These are phyloP conservation scores for Yamadazyma olivae DNA, from an alignment of 805 yeast genomes.

Conservation along the genomic window DNA sequence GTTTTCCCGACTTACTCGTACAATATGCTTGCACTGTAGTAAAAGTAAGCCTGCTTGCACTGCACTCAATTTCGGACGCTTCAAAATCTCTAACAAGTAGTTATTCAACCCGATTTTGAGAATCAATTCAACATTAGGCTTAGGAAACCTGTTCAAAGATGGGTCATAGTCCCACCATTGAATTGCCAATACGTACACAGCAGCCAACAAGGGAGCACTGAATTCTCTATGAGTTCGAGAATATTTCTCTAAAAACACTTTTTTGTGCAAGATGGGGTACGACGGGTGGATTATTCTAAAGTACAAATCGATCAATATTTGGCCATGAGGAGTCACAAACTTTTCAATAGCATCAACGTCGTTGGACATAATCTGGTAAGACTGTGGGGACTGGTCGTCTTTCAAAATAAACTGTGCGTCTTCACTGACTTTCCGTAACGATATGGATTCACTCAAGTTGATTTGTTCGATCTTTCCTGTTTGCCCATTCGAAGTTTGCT, in stretches of 20 bases:
- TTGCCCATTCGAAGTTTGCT: conserved; percentile 5
- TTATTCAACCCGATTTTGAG: conserved; percentile 55
- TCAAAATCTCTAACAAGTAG: conserved; percentile 71
- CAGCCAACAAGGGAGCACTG: conserved; percentile 86
- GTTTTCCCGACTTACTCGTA: conserved; percentile 16
- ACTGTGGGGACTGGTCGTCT: conserved; percentile 74
- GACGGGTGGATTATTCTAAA: conserved; percentile 87
- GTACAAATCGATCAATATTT: conserved; percentile 71
- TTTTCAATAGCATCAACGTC: conserved; percentile 83
- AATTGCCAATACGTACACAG: conserved; percentile 83
- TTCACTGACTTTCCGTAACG: conserved; percentile 76
- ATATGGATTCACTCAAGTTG: conserved; percentile 60
- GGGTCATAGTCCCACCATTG: conserved; percentile 96
- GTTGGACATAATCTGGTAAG: conserved; percentile 64
- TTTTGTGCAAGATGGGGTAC: conserved; percentile 87
- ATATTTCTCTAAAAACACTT: conserved; percentile 88
- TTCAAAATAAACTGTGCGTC: conserved; percentile 72
- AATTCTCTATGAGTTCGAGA: conserved; percentile 88
- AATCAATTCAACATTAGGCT: conserved; percentile 64
- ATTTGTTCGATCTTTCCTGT: conserved; percentile 70
- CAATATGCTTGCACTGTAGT: conserved; percentile 57
- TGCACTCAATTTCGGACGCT: conserved; percentile 85
- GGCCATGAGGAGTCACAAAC: conserved; percentile 91
- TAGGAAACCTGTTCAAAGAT: conserved; percentile 66
- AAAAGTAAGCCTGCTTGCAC: conserved; percentile 86